Base-by-base conservation (phyloP, 129 eudicot species). In the Ambrosia trifida region DNA sequence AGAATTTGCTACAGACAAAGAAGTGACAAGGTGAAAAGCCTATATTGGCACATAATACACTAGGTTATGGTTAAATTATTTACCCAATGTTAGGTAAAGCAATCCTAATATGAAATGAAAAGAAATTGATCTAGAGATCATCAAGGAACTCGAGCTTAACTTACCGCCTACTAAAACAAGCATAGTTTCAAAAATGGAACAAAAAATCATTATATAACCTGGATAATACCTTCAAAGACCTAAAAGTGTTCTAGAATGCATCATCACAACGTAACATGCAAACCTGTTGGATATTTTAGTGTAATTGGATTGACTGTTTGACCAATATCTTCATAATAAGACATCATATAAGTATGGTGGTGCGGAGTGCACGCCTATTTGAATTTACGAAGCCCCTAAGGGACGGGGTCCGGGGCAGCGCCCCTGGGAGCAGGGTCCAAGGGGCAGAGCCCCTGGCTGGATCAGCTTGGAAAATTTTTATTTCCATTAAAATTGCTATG, bases 21-120 rank as follows among this genome's bases (percentile, higher is more conserved):
- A 56, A 68, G 7, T 45, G n/a, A 63, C 35, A 61, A 54, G 36
- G 72, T 79, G 12, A 40, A 56, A 56, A 49, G 33, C 28, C 61
- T 45, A 41, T 17, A 67, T 62, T 30, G 53, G 16, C 28, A 36
- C 5, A 24, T 31, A 61, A 74, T 30, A 68, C 31, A 61, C n/a
- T 69, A 51, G 69, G 28, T 24, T 40, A 3, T 43, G 32, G 50
- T 40, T 17, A 8, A 64, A 64, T 38, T 38, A 12, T 20, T 18
- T 45, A 66, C 17, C 18, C 71, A 20, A 24, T 24, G 24, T 28
- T 66, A 54, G 61, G 11, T 66, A 40, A 66, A 66, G 13, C 20
- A 44, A 31, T 43, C 35, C 44, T 66, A 11, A 50, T 43, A 19
- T 36, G 14, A 70, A 18, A 33, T 36, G 16, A 12, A 36, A 53